A percentile compares a stretch with the other conserved stretches of the same genome.
phyloP scores from a whole-genome alignment of 2,329 filamentous ascomycete species.

The Aschersonia sp. region DNA sequence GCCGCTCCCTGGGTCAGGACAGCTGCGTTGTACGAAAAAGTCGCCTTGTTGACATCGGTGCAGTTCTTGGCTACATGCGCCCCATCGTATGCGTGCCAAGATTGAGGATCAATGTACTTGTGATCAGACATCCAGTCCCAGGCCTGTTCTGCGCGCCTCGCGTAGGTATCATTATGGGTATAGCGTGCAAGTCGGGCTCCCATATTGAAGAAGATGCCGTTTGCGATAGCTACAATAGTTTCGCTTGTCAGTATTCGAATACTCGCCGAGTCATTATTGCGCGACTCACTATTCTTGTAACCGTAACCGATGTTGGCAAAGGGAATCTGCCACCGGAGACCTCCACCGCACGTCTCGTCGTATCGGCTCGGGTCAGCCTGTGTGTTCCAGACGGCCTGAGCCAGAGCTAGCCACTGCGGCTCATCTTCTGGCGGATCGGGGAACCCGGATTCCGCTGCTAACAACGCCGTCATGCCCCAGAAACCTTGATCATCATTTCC shows the following conservation, averaged over 20 bases:
- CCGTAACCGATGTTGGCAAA: conserved; percentile 60
- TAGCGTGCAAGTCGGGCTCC: conserved; percentile 58
- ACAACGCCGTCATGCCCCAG: conserved; percentile 55
- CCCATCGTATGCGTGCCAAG: conserved; percentile 51
- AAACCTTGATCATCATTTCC: conserved; percentile 61
- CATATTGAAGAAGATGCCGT: conserved; percentile 49
- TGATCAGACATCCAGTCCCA: conserved; percentile 46
- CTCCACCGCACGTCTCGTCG: conserved; percentile 48
- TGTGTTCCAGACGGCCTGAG: conserved; percentile 55
- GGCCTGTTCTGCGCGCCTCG: conserved; percentile 42
- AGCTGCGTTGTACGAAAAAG: conserved; percentile 55
- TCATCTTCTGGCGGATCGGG: conserved; percentile 38
- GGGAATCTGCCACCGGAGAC: conserved; percentile 66
- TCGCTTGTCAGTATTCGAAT: conserved; percentile 1
- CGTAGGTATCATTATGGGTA: conserved; percentile 51
- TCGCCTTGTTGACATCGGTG: conserved; percentile 42
- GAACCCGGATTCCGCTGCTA: conserved; percentile 50
- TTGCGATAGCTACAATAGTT: conserved; percentile 33
- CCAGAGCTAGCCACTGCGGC: conserved; percentile 49
- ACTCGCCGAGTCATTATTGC: no score
- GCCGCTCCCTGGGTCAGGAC: conserved; percentile 48
- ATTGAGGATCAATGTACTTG: conserved; percentile 42
- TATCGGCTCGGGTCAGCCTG: conserved; percentile 48
- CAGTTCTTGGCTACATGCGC: conserved; percentile 44
- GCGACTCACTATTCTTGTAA: conserved; percentile 50